phyloP scores from a whole-genome alignment of 78 protist species.

The Cavenderia fasciculata region DNA sequence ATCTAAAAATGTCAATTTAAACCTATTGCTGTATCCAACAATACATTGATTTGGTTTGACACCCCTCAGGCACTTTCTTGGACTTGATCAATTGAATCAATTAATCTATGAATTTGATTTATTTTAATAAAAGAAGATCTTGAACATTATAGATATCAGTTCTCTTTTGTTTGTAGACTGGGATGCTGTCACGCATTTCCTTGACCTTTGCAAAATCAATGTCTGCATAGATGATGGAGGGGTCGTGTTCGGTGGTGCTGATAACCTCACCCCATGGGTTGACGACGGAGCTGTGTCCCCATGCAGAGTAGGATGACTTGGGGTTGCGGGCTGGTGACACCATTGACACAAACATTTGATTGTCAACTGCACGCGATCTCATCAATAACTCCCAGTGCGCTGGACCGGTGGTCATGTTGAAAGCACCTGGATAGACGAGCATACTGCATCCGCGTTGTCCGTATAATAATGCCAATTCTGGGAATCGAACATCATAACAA shows the following conservation, averaged over 20 bases:
- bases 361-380: slow-evolving; percentile 91
- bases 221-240: slow-evolving; percentile 84
- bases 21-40: no score
- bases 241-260: slow-evolving; percentile 85
- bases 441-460: slow-evolving; percentile 73
- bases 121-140: no score
- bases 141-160: no score
- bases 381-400: slow-evolving; percentile 97
- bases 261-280: slow-evolving; percentile 95
- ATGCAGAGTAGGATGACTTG: slow-evolving; percentile 89
- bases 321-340: slow-evolving; percentile 93
- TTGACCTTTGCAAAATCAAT: slow-evolving; percentile 64
- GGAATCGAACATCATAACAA: slow-evolving; percentile 98
- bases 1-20: no score
- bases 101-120: no score
- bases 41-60: no score
- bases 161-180: slow-evolving; percentile 63
- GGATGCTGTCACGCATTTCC: slow-evolving; percentile 56
- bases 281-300: slow-evolving; percentile 94
- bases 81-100: no score
- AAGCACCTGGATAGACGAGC: slow-evolving; percentile 97
- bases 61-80: no score
- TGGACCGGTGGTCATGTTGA: slow-evolving; percentile 99
- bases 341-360: slow-evolving; percentile 87
- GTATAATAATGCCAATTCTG: slow-evolving; percentile 84